These are phyloP conservation scores for Salvia sclarea DNA, from an alignment of 305 asterid genomes.

Conservation along the genomic window DNA sequence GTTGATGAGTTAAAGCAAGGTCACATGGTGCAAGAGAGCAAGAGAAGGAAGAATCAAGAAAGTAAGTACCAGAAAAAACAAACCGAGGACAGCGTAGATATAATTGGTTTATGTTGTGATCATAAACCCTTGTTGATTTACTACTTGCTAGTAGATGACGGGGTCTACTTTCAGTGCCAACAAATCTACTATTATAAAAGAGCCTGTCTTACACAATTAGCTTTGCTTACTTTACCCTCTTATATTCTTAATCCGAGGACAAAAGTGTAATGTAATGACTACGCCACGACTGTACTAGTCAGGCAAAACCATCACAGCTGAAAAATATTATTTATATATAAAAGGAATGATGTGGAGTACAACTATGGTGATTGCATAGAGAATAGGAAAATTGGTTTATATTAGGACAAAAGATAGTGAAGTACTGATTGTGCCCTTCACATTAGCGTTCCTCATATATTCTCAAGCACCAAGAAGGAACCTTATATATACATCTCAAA, in stretches of 20 bases:
- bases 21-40: slow-evolving; percentile 4
- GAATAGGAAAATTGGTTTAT: neutral
- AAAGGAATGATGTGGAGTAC: neutral
- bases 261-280: neutral
- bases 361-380: neutral
- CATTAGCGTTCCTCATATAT: neutral
- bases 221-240: neutral
- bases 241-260: neutral
- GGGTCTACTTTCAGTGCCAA: neutral
- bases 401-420: neutral
- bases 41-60: no score
- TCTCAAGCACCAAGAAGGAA: slow-evolving; percentile 10
- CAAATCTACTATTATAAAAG: neutral
- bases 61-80: neutral
- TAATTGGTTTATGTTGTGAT: neutral
- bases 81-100: neutral
- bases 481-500: slow-evolving; percentile 17
- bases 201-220: neutral
- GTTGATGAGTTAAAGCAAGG: slow-evolving; percentile 5
- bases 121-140: neutral
- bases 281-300: neutral
- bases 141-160: neutral
- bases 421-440: neutral
- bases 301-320: neutral
- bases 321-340: neutral